Percentiles rank a stretch among this genome's conserved stretches.
These are phyloP conservation scores for Aureobasidium namibiae DNA, from an alignment of 2,329 filamentous ascomycete species.

Conservation along the genomic window DNA sequence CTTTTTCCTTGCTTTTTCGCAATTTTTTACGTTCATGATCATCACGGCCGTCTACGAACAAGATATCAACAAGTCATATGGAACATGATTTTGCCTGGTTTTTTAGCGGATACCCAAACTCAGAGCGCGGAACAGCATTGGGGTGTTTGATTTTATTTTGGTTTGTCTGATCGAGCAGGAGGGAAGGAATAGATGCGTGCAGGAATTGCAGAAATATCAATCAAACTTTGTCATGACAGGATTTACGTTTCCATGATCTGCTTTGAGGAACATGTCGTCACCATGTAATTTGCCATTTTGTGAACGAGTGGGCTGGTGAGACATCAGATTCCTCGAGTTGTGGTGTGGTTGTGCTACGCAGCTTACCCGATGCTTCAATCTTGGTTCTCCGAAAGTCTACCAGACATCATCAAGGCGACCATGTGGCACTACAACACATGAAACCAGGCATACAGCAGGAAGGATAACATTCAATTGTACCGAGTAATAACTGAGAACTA, in stretches of 20 bases:
- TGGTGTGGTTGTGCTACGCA: no score
- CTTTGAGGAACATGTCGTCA: not conserved
- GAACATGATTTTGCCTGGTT: conserved; percentile 6
- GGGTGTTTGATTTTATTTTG: not conserved
- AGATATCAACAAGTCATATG: conserved; percentile 2
- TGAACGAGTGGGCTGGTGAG: no score
- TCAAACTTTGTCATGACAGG: not conserved
- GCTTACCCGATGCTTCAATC: not conserved
- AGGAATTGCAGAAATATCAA: not conserved
- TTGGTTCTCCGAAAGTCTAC: not conserved
- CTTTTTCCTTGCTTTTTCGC: not conserved
- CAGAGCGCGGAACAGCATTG: conserved; percentile 1
- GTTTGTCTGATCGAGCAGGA: not conserved
- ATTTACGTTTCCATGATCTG: not conserved
- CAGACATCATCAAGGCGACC: not conserved
- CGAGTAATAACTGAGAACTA: not conserved
- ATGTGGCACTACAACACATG: not conserved
- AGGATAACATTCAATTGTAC: not conserved
- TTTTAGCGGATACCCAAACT: conserved; percentile 12
- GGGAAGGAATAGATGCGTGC: not conserved
- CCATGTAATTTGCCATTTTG: not conserved
- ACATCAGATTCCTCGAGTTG: no score
- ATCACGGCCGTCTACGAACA: conserved; percentile 6
- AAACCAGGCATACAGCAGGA: not conserved
- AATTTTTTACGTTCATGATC: not conserved